phyloP scores from a whole-genome alignment of 2,329 filamentous ascomycete species.

The Penicillium paneum region DNA sequence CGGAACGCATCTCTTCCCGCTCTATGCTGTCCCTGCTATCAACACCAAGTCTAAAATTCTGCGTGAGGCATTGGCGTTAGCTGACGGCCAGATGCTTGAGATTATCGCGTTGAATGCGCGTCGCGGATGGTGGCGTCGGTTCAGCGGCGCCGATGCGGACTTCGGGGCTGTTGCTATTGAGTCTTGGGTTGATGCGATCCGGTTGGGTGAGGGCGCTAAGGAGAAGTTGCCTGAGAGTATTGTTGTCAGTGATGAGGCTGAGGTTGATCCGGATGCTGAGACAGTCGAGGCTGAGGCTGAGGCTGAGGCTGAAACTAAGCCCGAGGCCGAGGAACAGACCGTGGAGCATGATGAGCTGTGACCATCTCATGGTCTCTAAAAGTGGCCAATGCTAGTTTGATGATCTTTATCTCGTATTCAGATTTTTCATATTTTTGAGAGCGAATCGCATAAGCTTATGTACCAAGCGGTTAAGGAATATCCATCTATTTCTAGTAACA shows the following conservation, averaged over 20 bases:
- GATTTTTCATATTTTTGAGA: background rate
- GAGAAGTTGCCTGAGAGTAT: conserved; percentile 66
- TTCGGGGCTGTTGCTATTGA: conserved; percentile 60
- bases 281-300: conserved; percentile 8
- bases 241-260: conserved; percentile 38
- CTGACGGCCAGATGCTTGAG: conserved; percentile 55
- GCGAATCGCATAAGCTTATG: conserved; percentile 1
- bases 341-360: conserved; percentile 47
- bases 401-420: background rate
- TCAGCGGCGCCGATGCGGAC: conserved; percentile 54
- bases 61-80: conserved; percentile 61
- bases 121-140: conserved; percentile 79
- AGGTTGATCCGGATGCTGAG: too few species aligned
- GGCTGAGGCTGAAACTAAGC: conserved; percentile 21
- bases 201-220: conserved; percentile 82
- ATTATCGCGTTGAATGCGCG: conserved; percentile 82
- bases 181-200: conserved; percentile 85
- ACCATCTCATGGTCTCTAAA: background rate
- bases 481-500: background rate
- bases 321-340: conserved; percentile 38
- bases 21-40: conserved; percentile 68
- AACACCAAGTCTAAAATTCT: conserved; percentile 58
- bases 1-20: conserved; percentile 72
- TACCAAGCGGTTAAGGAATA: background rate
- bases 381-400: background rate